These are phyloP conservation scores for Teunomyces pallodes DNA, from an alignment of 805 yeast species.

Conservation along the genomic window DNA sequence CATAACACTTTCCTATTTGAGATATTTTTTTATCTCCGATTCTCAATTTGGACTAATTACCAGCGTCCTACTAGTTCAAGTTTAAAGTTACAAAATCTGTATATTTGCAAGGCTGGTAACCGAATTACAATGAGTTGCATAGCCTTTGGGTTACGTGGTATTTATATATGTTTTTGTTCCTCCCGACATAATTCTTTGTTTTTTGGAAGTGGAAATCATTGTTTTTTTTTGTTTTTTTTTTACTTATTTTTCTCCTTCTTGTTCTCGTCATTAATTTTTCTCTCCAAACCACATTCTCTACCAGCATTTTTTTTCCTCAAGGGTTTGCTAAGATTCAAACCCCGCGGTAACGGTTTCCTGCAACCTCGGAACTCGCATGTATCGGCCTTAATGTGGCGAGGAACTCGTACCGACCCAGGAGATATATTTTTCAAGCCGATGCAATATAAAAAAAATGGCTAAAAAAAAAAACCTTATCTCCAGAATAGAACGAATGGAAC, in stretches of 20 bases:
- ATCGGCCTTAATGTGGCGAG: neutral
- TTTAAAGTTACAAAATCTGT: too few relatives aligned
- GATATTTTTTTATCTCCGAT: neutral
- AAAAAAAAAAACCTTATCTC: too few relatives aligned
- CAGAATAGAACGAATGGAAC: too few relatives aligned
- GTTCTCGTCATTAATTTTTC: neutral
- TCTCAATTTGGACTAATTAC: neutral
- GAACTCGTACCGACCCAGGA: neutral
- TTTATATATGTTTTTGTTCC: too few relatives aligned
- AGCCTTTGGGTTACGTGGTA: too few relatives aligned
- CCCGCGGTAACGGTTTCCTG: neutral
- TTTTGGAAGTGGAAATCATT: too few relatives aligned
- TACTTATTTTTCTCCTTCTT: too few relatives aligned
- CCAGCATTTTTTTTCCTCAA: neutral
- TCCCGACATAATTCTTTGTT: too few relatives aligned
- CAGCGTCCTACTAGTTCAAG: neutral
- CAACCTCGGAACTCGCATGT: neutral
- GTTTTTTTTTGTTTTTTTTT: neutral
- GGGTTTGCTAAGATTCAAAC: neutral
- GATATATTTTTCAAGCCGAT: neutral
- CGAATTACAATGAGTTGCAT: too few relatives aligned
- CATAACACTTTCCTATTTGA: neutral
- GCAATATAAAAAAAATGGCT: neutral
- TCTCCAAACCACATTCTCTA: neutral
- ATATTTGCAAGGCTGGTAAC: too few relatives aligned